Conservation (phyloP, 2,329 filamentous ascomycete genomes). For the Xylaria sp. region DNA sequence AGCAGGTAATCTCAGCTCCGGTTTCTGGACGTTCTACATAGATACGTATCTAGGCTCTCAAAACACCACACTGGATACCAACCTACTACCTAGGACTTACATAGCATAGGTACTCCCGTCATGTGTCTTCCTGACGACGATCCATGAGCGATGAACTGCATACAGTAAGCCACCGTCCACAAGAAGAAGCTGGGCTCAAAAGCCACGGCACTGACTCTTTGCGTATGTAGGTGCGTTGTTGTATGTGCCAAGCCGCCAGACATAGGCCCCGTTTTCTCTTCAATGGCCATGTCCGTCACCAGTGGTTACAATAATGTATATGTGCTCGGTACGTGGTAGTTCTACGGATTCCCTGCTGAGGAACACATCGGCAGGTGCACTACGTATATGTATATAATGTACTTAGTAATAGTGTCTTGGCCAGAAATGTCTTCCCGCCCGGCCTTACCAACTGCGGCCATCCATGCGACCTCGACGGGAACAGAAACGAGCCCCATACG, state of each 20-base stretch:
- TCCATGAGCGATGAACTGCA: slow-evolving; percentile 24
- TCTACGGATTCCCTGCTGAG: slow-evolving; percentile 11
- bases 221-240: slow-evolving; percentile 39
- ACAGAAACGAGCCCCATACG: slow-evolving; percentile 9
- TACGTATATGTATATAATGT: no score
- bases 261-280: neutral
- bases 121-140: slow-evolving; percentile 15
- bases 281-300: slow-evolving; percentile 24
- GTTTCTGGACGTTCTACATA: neutral
- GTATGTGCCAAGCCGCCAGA: slow-evolving; percentile 34
- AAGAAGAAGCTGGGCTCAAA: slow-evolving; percentile 37
- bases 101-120: neutral
- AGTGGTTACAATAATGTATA: neutral
- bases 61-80: neutral
- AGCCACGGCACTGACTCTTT: slow-evolving; percentile 36
- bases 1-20: slow-evolving; percentile 3
- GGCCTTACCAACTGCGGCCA: slow-evolving; percentile 35
- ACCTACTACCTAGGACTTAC: no score
- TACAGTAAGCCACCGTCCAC: slow-evolving; percentile 24
- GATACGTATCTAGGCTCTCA: no score
- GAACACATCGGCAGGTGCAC: no score
- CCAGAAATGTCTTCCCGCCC: slow-evolving; percentile 19
- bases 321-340: no score
- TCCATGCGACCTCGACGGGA: slow-evolving; percentile 35
- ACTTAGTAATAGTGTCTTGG: neutral